These are phyloP conservation scores for Eutrema japonicum DNA, from an alignment of 345 rosid genomes.

Conservation along the genomic window DNA sequence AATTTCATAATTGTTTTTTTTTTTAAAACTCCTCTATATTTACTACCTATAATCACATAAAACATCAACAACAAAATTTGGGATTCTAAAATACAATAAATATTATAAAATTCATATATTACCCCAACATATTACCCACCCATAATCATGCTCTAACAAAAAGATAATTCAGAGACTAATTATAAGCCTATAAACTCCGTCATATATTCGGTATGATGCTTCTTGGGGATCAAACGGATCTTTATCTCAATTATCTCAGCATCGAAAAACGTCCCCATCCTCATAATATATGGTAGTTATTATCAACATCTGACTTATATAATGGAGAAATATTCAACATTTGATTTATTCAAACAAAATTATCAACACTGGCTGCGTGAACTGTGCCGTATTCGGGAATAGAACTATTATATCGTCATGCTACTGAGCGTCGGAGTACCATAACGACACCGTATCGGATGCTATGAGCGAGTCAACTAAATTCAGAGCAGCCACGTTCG, in stretches of 20 bases:
- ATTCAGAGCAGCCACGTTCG: background rate
- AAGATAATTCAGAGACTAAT: background rate
- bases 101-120: too few relatives aligned
- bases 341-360: constrained; percentile 8
- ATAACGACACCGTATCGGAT: background rate
- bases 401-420: constrained; percentile 3
- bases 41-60: too few relatives aligned
- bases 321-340: constrained; percentile 13
- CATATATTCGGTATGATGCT: background rate
- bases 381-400: background rate
- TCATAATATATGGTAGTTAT: constrained; percentile 1
- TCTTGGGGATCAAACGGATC: background rate
- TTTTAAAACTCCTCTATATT: too few relatives aligned
- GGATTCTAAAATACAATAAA: too few relatives aligned
- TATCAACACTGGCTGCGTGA: constrained; percentile 9
- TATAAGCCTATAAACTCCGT: background rate
- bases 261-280: background rate
- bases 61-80: too few relatives aligned
- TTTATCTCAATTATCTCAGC: background rate
- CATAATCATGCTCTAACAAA: too few relatives aligned
- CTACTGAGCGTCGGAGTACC: background rate
- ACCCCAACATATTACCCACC: too few relatives aligned
- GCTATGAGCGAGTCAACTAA: background rate
- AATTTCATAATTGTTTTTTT: too few relatives aligned
- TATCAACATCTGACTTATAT: constrained; percentile 6